Evolutionary conservation across 2,329 filamentous ascomycete species (phyloP).

Genomic region (Cephalotrichum gorgonifer): DNA sequence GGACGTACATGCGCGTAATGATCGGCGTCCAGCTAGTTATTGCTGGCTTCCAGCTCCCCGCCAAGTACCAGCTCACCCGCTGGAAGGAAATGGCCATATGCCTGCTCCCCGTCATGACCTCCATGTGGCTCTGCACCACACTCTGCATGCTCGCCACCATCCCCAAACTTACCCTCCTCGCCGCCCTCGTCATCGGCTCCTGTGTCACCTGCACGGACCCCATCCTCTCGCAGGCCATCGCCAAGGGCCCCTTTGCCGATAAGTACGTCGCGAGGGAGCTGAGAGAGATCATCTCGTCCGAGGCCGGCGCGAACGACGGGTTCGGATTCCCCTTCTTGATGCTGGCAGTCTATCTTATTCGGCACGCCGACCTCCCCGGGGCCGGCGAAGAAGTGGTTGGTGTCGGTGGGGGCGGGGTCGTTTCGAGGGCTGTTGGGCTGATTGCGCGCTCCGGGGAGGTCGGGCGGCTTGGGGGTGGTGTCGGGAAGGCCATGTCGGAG

Average conservation of each 20-base stretch:
- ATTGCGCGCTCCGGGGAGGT: slow-evolving; percentile 18
- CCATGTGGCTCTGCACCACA: slow-evolving; percentile 51
- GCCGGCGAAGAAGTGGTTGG: not conserved
- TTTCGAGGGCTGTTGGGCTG: slow-evolving; percentile 8
- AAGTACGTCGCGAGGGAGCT: slow-evolving; percentile 47
- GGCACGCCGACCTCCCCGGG: slow-evolving; percentile 32
- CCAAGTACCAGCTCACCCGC: slow-evolving; percentile 37
- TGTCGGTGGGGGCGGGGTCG: slow-evolving; percentile 7
- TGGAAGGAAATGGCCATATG: slow-evolving; percentile 44
- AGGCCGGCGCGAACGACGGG: slow-evolving; percentile 52
- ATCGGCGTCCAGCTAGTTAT: slow-evolving; percentile 55
- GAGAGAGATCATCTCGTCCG: slow-evolving; percentile 51
- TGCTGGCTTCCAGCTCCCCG: slow-evolving; percentile 50
- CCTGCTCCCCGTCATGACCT: slow-evolving; percentile 48
- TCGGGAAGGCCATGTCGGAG: slow-evolving; percentile 38
- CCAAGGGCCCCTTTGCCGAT: slow-evolving; percentile 52
- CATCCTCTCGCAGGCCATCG: slow-evolving; percentile 50
- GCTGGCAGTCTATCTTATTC: slow-evolving; percentile 45
- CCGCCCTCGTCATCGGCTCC: slow-evolving; percentile 46
- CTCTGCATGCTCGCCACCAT: slow-evolving; percentile 43
- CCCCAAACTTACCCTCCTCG: slow-evolving; percentile 41
- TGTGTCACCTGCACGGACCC: slow-evolving; percentile 54
- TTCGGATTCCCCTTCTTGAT: slow-evolving; percentile 53
- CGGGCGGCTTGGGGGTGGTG: slow-evolving; percentile 40
- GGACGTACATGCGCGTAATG: slow-evolving; percentile 39